A percentile compares a stretch with the other conserved stretches of the same genome.
Conservation (phyloP, 2,329 filamentous ascomycete species). For the Bipolaris victoriae region DNA sequence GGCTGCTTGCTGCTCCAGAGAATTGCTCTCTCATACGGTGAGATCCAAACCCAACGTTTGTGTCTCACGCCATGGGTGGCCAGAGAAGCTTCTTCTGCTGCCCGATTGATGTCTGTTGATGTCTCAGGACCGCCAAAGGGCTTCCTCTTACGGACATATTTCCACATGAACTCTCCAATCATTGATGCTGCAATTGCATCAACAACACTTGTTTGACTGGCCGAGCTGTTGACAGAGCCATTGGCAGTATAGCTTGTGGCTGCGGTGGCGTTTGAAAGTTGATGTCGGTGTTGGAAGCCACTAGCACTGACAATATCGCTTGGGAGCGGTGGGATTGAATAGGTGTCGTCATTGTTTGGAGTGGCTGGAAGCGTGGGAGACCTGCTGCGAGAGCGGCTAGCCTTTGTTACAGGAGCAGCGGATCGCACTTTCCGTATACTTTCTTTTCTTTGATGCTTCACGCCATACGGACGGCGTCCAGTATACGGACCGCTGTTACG, state of each 20-base stretch:
- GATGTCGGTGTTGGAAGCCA: constrained; percentile 57
- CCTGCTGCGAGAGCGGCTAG: constrained; percentile 53
- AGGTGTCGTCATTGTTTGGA: constrained; percentile 71
- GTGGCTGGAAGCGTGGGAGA: constrained; percentile 70
- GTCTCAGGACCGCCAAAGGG: constrained; percentile 81
- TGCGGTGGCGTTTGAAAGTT: constrained; percentile 66
- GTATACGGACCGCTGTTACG: constrained; percentile 51
- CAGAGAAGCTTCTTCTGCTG: constrained; percentile 65
- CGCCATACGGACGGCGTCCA: constrained; percentile 50
- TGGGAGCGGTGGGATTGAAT: constrained; percentile 73
- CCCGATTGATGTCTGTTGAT: constrained; percentile 56
- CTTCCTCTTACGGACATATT: constrained; percentile 85
- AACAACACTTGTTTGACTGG: constrained; percentile 79
- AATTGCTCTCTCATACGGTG: constrained; percentile 92
- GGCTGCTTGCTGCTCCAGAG: constrained; percentile 99
- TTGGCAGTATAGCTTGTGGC: constrained; percentile 64
- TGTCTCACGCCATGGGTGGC: constrained; percentile 75
- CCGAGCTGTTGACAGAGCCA: constrained; percentile 63
- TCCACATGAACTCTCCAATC: constrained; percentile 98
- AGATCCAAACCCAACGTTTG: constrained; percentile 98
- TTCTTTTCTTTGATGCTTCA: constrained; percentile 59
- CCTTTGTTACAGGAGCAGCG: constrained; percentile 70
- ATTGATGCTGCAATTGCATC: constrained; percentile 98
- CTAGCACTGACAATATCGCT: constrained; percentile 67
- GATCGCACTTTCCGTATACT: constrained; percentile 83